phyloP scores from a whole-genome alignment of 345 rosid species.

The Turritis glabra region DNA sequence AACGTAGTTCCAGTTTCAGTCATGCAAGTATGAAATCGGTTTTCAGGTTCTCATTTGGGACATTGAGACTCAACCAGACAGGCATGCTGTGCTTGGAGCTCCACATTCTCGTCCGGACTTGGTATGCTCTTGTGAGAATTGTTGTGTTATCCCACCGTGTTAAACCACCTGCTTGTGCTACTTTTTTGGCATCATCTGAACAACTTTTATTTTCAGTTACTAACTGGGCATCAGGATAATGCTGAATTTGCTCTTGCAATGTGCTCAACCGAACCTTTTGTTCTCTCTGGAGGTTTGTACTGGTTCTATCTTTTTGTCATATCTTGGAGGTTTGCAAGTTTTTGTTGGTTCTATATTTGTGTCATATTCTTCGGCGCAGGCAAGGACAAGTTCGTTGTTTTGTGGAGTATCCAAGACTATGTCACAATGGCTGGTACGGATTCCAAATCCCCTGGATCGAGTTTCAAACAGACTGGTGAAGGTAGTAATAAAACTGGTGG shows the following conservation, averaged over 20 bases:
- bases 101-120: conserved; percentile 83
- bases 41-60: conserved; percentile 94
- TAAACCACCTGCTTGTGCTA: conserved; percentile 3
- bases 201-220: conserved; percentile 52
- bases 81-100: conserved; percentile 92
- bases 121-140: conserved; percentile 44
- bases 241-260: conserved; percentile 98
- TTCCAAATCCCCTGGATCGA: conserved; percentile 57
- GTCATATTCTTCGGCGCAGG: conserved; percentile 51
- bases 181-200: conserved; percentile 15
- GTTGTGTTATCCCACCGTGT: not conserved
- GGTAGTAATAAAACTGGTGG: conserved; percentile 53
- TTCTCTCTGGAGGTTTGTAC: conserved; percentile 87
- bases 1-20: conserved; percentile 9
- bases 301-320: not conserved
- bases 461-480: conserved; percentile 59
- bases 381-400: conserved; percentile 82
- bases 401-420: conserved; percentile 97
- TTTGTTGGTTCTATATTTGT: not conserved
- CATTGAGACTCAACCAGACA: conserved; percentile 86
- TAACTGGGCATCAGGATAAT: conserved; percentile 91
- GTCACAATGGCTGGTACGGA: conserved; percentile 56
- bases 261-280: conserved; percentile 92
- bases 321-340: conserved; percentile 13
- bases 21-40: conserved; percentile 19